Conservation (phyloP, 1,139 yeast genomes). For the Pneumocystis carinii region DNA sequence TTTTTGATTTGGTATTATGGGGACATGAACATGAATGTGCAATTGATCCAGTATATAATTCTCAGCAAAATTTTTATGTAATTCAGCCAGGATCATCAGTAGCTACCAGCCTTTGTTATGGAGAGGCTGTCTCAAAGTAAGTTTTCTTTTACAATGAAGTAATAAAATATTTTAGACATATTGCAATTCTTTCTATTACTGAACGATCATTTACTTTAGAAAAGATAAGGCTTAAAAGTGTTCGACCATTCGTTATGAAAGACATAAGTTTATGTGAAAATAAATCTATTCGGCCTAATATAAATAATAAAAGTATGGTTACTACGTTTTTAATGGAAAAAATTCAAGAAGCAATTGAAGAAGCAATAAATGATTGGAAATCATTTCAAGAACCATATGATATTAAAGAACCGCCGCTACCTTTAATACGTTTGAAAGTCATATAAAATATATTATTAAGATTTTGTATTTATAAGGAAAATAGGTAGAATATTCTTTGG, state of each 20-base stretch:
- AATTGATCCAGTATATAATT: constrained; percentile 52
- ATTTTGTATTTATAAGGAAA: background rate
- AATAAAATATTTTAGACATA: constrained; percentile 23
- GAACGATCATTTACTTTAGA: constrained; percentile 48
- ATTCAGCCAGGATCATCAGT: constrained; percentile 91
- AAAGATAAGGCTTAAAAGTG: constrained; percentile 52
- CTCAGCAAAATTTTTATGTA: constrained; percentile 57
- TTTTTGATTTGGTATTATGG: constrained; percentile 76
- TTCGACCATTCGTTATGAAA: constrained; percentile 68
- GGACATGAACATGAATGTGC: constrained; percentile 97
- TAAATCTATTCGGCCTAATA: constrained; percentile 44
- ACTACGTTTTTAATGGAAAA: constrained; percentile 37
- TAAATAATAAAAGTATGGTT: constrained; percentile 49
- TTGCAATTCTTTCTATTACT: constrained; percentile 50
- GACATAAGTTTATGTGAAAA: constrained; percentile 44
- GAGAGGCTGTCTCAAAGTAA: constrained; percentile 59
- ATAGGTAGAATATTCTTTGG: constrained; percentile 51
- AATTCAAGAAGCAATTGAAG: constrained; percentile 51
- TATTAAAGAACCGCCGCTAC: constrained; percentile 38
- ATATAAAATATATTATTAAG: background rate
- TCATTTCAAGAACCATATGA: constrained; percentile 21
- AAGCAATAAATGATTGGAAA: constrained; percentile 42
- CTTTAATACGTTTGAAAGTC: constrained; percentile 60
- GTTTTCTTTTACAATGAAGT: background rate
- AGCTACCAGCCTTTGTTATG: constrained; percentile 78